Percentiles rank a stretch among this genome's conserved stretches.
phyloP scores from a whole-genome alignment of 106 monocot genomes.

The Allium sativum region DNA sequence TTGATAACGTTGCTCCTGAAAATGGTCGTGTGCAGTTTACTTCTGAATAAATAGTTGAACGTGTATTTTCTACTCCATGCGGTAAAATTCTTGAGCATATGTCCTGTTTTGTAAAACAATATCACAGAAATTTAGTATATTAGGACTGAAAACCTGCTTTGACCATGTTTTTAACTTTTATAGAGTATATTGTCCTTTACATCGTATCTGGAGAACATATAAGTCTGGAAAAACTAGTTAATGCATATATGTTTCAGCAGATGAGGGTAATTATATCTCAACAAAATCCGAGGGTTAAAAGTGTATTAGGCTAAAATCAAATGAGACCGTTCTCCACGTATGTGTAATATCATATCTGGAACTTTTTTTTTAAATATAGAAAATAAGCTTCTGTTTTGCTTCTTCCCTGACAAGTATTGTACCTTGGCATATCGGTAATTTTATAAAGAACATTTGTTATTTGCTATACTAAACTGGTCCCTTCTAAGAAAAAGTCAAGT shows the following conservation, averaged over 20 bases:
- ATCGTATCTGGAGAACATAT: constrained; percentile 71
- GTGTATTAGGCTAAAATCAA: constrained; percentile 69
- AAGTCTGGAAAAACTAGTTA: constrained; percentile 68
- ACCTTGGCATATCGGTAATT: too few species aligned
- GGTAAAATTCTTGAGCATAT: too few species aligned
- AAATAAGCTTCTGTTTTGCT: too few species aligned
- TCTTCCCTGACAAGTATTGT: too few species aligned
- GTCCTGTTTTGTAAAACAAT: not conserved
- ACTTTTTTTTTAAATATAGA: too few species aligned
- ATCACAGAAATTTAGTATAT: not conserved
- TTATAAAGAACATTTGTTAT: too few species aligned
- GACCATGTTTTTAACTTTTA: too few species aligned
- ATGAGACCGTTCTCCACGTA: constrained; percentile 86
- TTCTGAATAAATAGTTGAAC: constrained; percentile 80
- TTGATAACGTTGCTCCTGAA: constrained; percentile 28
- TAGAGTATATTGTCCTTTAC: constrained; percentile 87
- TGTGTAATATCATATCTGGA: too few species aligned
- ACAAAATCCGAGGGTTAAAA: constrained; percentile 88
- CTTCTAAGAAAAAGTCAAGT: too few species aligned
- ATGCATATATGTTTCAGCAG: constrained; percentile 57
- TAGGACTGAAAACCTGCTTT: not conserved
- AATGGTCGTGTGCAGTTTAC: constrained; percentile 52
- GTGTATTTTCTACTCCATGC: constrained; percentile 84
- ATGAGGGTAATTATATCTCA: constrained; percentile 54
- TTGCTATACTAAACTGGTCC: too few species aligned